Evolutionary conservation across 2,329 filamentous ascomycete species (phyloP), one percentile per base, ranked within the genome.

Genomic region (Fusarium sororula): DNA sequence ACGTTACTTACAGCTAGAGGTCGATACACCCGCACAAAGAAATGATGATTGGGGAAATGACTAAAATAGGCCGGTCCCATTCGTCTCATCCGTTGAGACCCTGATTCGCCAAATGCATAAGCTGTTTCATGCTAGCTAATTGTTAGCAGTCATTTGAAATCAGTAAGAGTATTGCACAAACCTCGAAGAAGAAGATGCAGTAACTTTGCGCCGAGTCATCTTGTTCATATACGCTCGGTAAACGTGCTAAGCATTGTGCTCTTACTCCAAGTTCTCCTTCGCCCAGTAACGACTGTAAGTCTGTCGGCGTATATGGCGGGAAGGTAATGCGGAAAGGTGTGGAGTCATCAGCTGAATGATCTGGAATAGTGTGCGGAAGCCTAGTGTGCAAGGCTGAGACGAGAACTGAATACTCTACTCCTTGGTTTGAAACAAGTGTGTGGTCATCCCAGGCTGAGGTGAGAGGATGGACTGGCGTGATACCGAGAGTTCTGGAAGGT

Each of bases 1-100:
- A 32, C 30, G 35, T 26, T 42, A 82, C 87, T 82, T 81, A 89
- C 88, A 51, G 85, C 86, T 54, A 82, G 84, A 20, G 86, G 87
- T 30, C 89, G 85, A 72, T 87, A 90, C 10, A 90, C 83, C 17
- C 88, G 84, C 30, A 85, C 84, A 63, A 90, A 90, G 76, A 88
- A 90, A 75, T 90, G 88, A 66, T 90, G 89, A 17, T 86, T 83
- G 5, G 89, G 89, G 60, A 90, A 90, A 0, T 79, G 79, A 42
- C 82, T 82, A 68, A 89, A 90, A 47, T 81, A 78, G 7, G 80
- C 79, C 1, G 89, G 86, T 0, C 88, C 87, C 24, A 82, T 78
- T 30, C 81, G 82, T 53, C 82, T 82, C 58, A 76, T 74, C 41
- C 84, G 79, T 22, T 81, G 76, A 3, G 82, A 75, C 5, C 82